Base-by-base conservation (phyloP, 2,329 filamentous ascomycete genomes). In the Trichoderma polysporum region DNA sequence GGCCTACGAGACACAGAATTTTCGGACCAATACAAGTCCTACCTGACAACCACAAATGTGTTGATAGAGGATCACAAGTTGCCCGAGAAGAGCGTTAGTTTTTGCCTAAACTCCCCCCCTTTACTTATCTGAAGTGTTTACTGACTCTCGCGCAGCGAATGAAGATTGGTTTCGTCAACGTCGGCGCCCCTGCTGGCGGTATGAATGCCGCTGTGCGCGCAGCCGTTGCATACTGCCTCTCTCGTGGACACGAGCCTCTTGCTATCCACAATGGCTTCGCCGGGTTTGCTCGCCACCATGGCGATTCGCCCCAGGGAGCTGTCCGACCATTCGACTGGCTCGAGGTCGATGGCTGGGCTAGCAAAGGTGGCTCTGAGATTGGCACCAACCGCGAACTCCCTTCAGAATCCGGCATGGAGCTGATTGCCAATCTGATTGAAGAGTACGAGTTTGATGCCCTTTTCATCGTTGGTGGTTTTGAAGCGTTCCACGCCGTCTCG, bases 231-330 rank as follows among this genome's bases (percentile, higher is more conserved):
- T 97, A 97, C 83, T 98, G 94, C 77, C 79, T 97, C 67, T 91
- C 91, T 52, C 88, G 93, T 68, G 95, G 95, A n/a, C 95, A 99
- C 78, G 93, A 92, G 61, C 92, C 95, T 4, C 79, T 98, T 73
- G 94, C 93, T 19, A 93, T 99, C 66, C 92, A 98, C 81, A 99
- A 99, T 74, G 95, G 95, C 29, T 99, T 99, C 79, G 93, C 95
- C 35, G 95, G 95, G 17, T 89, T 99, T 66, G 91, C 93, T 63
- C 89, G 95, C 54, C 95, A 99, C 79, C 93, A 98, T 77, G 90
- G 83, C 35, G 94, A 98, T 76, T 83, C 89, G 74, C 94, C 94
- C 0, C 68, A 92, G 0, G 91, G 93, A 45, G 88, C 95, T 2
- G 94, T 99, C 9, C 90, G 94, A 35, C 87, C 91, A 45, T 91